Percentiles rank a stretch among this genome's conserved stretches.
Evolutionary conservation across 2,329 filamentous ascomycete species (phyloP).

Genomic region (Pestalotiopsis fici): DNA sequence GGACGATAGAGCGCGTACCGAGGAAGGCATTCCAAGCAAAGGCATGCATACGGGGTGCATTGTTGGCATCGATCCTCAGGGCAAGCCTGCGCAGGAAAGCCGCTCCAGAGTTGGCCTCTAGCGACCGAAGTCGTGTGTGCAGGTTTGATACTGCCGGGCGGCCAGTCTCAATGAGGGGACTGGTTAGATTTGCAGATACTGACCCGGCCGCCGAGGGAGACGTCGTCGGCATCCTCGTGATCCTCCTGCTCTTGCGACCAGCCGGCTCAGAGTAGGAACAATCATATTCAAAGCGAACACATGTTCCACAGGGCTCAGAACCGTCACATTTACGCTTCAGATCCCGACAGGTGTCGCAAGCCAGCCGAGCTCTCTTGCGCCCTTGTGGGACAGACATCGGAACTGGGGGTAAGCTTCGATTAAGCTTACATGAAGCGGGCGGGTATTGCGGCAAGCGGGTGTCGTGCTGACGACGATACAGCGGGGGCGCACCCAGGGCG

Average conservation of each 20-base stretch:
- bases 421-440: not conserved
- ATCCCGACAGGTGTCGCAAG: constrained; percentile 53
- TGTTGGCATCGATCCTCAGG: constrained; percentile 52
- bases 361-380: constrained; percentile 39
- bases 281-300: constrained; percentile 53
- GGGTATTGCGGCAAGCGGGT: not conserved
- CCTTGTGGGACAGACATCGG: constrained; percentile 3
- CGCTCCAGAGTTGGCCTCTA: constrained; percentile 59
- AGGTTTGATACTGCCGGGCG: not conserved
- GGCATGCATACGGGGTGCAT: constrained; percentile 52
- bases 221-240: not conserved
- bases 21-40: constrained; percentile 54
- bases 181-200: not conserved
- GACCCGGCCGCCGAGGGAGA: not conserved
- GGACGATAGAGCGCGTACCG: constrained; percentile 25
- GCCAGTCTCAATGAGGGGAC: constrained; percentile 13
- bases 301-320: constrained; percentile 51
- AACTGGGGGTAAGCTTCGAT: not conserved
- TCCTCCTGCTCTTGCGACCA: constrained; percentile 17
- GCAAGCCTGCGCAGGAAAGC: constrained; percentile 56
- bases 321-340: constrained; percentile 60
- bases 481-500: not conserved
- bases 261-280: constrained; percentile 43
- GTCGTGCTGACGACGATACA: not conserved
- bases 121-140: constrained; percentile 34